Base-by-base conservation (phyloP, 106 monocot species). In the Amphibolis antarctica region DNA sequence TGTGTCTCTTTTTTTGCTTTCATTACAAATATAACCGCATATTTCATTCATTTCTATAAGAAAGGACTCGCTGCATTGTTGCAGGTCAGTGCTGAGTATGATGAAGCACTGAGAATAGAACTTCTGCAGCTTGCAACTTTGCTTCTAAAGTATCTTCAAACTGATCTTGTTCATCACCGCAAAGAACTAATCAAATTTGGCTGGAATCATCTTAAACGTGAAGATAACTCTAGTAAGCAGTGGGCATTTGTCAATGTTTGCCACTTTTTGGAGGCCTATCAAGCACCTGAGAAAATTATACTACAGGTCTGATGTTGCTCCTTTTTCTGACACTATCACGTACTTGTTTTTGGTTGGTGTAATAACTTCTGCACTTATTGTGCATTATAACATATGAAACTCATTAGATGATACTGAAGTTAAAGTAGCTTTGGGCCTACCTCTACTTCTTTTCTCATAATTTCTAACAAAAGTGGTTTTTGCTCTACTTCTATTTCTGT, bases 231-330 rank as follows among this genome's bases (percentile, higher is more conserved):
- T 53, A 98, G 98, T 51, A 98, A 98, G 68, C 98, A 98, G 53
- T 98, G 98, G 98, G 98, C 98, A 50, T 98, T 98, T 81, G 98
- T 98, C 29, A 98, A 98, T 85, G 98, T 98, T 59, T 98, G 98
- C 56, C 91, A 98, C 66, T 98, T 98, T 68, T 79, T 98, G 69
- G 98, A 98, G 55, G 98, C 98, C 19, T 98, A 98, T 70, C 98
- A 98, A 70, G 98, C 98, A 42, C 98, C 98, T 63, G 98, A 98
- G 58, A 98, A 98, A 66, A 98, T 98, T 54, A 91, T 98, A 54
- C 82, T 98, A 46, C 94, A 96, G 89, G 94, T 93, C 72, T 36
- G 1, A 52, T 18, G 14, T 7, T 46, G 20, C 4, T 46, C 20
- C 3, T 45, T 44, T 22, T 0, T 24, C 43, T 36, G 2, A 2